Evolutionary conservation across 257 asterid genomes (phyloP), one percentile per base, ranked within the genome.

Genomic region (Penstemon eatonii): DNA sequence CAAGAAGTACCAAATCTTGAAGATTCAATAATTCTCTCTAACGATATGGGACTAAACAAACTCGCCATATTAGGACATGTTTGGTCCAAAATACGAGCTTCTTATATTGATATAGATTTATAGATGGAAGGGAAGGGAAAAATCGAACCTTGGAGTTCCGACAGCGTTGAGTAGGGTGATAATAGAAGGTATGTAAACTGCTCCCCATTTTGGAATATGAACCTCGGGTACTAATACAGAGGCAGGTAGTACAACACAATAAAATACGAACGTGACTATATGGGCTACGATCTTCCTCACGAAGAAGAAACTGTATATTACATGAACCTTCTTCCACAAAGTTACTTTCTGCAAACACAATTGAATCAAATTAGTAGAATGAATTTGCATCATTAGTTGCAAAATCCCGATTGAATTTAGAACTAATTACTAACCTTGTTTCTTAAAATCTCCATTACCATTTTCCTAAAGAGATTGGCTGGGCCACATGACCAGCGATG

Each of bases 401-500:
- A 6, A 0, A n/a, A 33, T 36, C 68, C 37, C 6, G 7, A 13
- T 8, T 13, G n/a, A 19, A 51, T 5, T 36, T 3, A 7, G 36
- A 55, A 55, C 7, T 64, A 6, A 51, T 4, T 60, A 33, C 70
- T 8, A 66, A 93, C 99, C 95, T 89, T 85, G 76, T 91, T 90
- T 72, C 76, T 78, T 12, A 89, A 52, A 5, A 93, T 93, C 68
- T 93, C 99, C 52, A 81, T 47, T 15, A 85, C 56, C 99, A 93
- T 90, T 79, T 93, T 93, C 25, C 92, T 70, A 63, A 93, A 90
- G 4, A 93, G 84, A 79, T 93, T 93, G 41, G 99, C 99, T 2
- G 97, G 99, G 49, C 97, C 99, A 79, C 99, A 93, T 3, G 99
- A 93, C 99, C 99, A 93, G 37, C 99, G 95, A 65, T 90, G 99